These are phyloP conservation scores for Micractinium conductrix DNA, from an alignment of 139 green algal species.

Conservation along the genomic window DNA sequence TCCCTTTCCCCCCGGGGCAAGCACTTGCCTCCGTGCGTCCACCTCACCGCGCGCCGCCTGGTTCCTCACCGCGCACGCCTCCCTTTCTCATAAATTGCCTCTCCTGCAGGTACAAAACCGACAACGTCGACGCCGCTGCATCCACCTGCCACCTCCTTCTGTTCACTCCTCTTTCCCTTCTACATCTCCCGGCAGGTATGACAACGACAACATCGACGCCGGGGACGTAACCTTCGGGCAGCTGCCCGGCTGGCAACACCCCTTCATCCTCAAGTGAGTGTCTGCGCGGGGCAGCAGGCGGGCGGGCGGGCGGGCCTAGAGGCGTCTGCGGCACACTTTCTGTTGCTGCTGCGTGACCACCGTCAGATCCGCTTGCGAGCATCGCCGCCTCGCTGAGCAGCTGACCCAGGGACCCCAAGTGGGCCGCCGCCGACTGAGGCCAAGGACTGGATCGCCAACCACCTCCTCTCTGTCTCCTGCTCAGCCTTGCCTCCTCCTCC, in stretches of 20 bases:
- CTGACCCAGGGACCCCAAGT: too few relatives aligned
- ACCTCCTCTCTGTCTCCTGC: not conserved
- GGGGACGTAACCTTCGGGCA: constrained; percentile 36
- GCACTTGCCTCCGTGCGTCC: too few relatives aligned
- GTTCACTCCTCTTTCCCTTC: too few relatives aligned
- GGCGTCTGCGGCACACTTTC: not conserved
- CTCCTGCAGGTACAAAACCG: constrained; percentile 50
- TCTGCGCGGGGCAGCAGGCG: not conserved
- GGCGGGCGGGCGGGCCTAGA: not conserved
- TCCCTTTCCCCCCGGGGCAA: too few relatives aligned
- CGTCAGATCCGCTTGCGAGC: not conserved
- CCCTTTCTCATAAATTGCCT: not conserved
- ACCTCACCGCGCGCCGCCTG: too few relatives aligned
- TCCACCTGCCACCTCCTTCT: too few relatives aligned
- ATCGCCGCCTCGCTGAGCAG: too few relatives aligned
- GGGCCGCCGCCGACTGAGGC: too few relatives aligned
- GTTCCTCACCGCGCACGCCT: too few relatives aligned
- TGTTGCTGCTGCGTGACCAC: not conserved
- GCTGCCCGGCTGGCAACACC: constrained; percentile 20
- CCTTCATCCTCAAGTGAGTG: constrained; percentile 37
- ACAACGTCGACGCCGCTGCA: constrained; percentile 62
- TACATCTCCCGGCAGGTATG: constrained; percentile 20
- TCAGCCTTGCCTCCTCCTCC: not conserved
- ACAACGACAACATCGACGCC: constrained; percentile 66
- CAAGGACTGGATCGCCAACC: not conserved